Conservation (phyloP, 345 rosid species). For the Populus pruinosa region DNA sequence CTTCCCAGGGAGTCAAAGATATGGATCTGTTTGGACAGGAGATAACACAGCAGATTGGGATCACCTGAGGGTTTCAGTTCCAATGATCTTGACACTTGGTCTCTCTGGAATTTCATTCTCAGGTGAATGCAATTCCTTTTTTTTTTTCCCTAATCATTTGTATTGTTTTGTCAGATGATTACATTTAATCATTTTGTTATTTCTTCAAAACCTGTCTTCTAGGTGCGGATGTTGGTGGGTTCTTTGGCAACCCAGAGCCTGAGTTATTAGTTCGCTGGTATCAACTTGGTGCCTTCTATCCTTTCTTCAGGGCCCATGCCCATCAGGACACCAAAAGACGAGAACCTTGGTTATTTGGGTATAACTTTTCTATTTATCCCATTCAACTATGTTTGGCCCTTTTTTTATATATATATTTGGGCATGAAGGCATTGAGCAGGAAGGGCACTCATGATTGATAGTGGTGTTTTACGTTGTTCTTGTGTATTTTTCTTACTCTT, state of each 20-base stretch:
- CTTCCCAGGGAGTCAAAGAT: conserved; percentile 95
- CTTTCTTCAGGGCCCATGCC: conserved; percentile 97
- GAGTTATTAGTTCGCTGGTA: conserved; percentile 96
- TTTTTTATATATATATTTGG: neutral
- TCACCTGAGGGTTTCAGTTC: conserved; percentile 91
- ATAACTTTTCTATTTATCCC: conserved; percentile 6
- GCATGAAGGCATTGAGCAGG: neutral
- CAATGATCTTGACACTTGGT: conserved; percentile 90
- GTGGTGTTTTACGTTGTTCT: neutral
- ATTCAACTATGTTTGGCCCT: neutral
- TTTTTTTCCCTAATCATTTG: neutral
- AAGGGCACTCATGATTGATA: neutral
- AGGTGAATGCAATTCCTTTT: conserved; percentile 41
- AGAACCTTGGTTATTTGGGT: conserved; percentile 99
- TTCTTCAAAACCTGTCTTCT: conserved; percentile 14
- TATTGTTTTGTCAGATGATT: neutral
- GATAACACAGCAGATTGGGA: conserved; percentile 98
- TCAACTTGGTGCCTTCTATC: conserved; percentile 97
- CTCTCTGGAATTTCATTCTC: conserved; percentile 82
- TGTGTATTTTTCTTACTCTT: neutral
- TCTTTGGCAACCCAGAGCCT: conserved; percentile 92
- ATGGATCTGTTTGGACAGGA: conserved; percentile 97
- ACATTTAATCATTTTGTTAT: neutral
- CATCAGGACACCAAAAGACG: conserved; percentile 98
- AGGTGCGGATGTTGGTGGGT: conserved; percentile 99